A percentile compares a stretch with the other conserved stretches of the same genome.
These are phyloP conservation scores for Polytrichum commune DNA, from an alignment of 225 moss, liverwort and hornwort genomes.

Conservation along the genomic window DNA sequence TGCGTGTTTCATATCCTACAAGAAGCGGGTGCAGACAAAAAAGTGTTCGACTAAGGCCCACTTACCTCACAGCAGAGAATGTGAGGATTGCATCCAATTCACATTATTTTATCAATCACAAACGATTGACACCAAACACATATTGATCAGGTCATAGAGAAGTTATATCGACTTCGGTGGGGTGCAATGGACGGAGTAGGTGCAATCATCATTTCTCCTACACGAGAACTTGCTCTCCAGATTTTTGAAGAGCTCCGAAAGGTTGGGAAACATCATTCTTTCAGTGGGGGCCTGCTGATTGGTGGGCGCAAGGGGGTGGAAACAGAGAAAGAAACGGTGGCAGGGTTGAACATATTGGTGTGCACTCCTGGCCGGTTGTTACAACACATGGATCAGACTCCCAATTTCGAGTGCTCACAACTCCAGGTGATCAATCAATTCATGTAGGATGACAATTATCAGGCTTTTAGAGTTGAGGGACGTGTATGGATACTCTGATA, in stretches of 20 bases:
- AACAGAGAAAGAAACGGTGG: slow-evolving; percentile 84
- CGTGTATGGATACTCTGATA: slow-evolving; percentile 12
- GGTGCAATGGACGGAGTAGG: slow-evolving; percentile 81
- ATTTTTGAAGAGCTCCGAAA: slow-evolving; percentile 94
- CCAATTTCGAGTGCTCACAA: slow-evolving; percentile 90
- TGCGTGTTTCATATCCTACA: too few species aligned
- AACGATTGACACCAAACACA: background rate
- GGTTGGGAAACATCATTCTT: slow-evolving; percentile 88
- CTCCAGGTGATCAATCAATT: slow-evolving; percentile 64
- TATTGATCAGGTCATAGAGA: slow-evolving; percentile 81
- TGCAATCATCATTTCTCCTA: slow-evolving; percentile 85
- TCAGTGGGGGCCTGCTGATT: slow-evolving; percentile 92
- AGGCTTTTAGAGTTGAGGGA: slow-evolving; percentile 12
- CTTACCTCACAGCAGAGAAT: too few species aligned
- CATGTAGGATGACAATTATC: background rate
- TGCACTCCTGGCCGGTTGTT: slow-evolving; percentile 92
- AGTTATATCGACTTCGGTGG: slow-evolving; percentile 82
- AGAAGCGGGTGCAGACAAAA: too few species aligned
- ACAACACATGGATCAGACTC: slow-evolving; percentile 98
- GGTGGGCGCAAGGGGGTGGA: slow-evolving; percentile 94
- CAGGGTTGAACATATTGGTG: slow-evolving; percentile 76
- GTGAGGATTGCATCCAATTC: background rate
- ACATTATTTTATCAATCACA: background rate
- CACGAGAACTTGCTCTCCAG: slow-evolving; percentile 87
- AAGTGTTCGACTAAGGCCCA: background rate